phyloP scores from a whole-genome alignment of 2,329 filamentous ascomycete species.

The Blastomyces parvus region DNA sequence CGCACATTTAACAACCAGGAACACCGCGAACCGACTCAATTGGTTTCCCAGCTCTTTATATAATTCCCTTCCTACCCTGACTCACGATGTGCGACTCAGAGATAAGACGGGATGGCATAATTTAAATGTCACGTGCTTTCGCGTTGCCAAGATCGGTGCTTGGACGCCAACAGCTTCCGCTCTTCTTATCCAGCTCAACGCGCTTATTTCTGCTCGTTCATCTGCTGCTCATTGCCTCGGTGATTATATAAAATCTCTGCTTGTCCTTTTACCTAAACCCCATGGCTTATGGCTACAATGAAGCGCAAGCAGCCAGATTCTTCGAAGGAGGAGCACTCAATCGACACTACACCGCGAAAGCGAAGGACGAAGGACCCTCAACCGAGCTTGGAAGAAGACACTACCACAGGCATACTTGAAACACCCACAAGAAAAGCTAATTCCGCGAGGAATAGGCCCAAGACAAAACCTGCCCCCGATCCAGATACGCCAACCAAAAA shows the following conservation, averaged over 20 bases:
- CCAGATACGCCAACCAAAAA: conserved; percentile 20
- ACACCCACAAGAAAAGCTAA: conserved; percentile 21
- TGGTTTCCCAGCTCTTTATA: background rate
- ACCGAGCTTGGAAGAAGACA: conserved; percentile 21
- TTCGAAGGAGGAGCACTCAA: conserved; percentile 23
- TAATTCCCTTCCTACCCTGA: background rate
- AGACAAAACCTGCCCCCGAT: conserved; percentile 23
- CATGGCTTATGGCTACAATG: conserved; percentile 20
- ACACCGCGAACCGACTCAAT: background rate
- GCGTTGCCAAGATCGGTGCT: background rate
- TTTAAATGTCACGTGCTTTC: conserved; percentile 8
- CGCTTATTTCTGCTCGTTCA: background rate
- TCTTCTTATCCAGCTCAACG: background rate
- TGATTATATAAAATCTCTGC: background rate
- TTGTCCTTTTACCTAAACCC: background rate
- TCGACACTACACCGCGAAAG: conserved; percentile 33
- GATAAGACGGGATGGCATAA: no score
- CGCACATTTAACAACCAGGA: background rate
- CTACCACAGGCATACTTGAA: conserved; percentile 14
- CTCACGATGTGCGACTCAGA: no score
- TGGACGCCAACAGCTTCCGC: background rate
- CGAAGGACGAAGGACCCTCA: conserved; percentile 23
- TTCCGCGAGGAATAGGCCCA: conserved; percentile 24
- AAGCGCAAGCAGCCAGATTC: conserved; percentile 36
- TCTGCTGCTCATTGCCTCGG: background rate